Evolutionary conservation across 768 basidiomycete species (phyloP).

Genomic region (Rhizopogon sp.): DNA sequence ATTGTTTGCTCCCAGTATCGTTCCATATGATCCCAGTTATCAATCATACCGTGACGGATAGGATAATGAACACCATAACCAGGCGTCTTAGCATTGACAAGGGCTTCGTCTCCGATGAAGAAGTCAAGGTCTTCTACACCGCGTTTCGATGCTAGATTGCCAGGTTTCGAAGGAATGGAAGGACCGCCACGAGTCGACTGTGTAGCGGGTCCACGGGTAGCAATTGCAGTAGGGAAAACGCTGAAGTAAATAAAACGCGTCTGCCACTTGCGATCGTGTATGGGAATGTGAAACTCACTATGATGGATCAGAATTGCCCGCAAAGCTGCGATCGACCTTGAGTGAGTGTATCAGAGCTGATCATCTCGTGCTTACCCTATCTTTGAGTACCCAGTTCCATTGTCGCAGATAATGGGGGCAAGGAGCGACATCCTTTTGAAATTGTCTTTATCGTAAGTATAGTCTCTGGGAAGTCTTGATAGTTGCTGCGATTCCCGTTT

Average conservation of each 20-base stretch:
- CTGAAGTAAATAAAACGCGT: constrained; percentile 28
- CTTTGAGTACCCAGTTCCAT: constrained; percentile 96
- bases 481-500: constrained; percentile 17
- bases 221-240: constrained; percentile 98
- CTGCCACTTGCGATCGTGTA: neutral
- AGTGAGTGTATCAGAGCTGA: neutral
- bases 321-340: constrained; percentile 57
- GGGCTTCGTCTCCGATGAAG: constrained; percentile 98
- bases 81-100: constrained; percentile 92
- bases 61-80: constrained; percentile 95
- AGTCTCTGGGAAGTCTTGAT: neutral
- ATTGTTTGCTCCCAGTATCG: constrained; percentile 99
- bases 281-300: constrained; percentile 56
- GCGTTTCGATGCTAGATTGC: constrained; percentile 91
- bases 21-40: constrained; percentile 99
- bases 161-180: constrained; percentile 77
- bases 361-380: constrained; percentile 63
- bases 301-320: constrained; percentile 97
- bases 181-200: constrained; percentile 64
- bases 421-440: constrained; percentile 65
- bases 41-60: constrained; percentile 95
- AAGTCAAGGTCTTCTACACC: constrained; percentile 99
- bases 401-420: constrained; percentile 95
- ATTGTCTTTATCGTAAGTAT: constrained; percentile 6
- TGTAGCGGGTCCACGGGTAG: constrained; percentile 71